phyloP scores from a whole-genome alignment of 176 grass and related monocot species.

The Triticum dicoccoides region DNA sequence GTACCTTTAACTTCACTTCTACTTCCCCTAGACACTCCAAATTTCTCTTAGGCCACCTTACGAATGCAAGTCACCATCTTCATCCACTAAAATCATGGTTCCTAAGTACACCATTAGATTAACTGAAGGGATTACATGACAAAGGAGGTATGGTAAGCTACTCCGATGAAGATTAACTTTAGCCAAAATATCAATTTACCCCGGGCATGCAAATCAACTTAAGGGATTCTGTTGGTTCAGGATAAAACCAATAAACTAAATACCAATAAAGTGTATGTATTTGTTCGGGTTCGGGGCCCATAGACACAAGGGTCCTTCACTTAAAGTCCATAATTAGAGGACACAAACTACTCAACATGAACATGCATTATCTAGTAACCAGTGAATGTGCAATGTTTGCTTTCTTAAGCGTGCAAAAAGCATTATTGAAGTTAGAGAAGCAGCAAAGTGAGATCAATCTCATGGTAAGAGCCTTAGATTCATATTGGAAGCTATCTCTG shows the following conservation, averaged over 20 bases:
- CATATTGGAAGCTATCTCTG: not conserved
- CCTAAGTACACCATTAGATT: too few species aligned
- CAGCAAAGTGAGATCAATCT: not conserved
- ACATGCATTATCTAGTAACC: too few species aligned
- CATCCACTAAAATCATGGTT: too few species aligned
- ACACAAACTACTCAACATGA: too few species aligned
- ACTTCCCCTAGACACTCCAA: too few species aligned
- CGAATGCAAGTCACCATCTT: too few species aligned
- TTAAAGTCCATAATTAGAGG: too few species aligned
- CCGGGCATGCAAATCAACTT: not conserved
- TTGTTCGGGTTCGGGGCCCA: not conserved
- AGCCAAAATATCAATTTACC: not conserved
- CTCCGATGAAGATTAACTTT: not conserved
- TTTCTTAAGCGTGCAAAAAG: not conserved
- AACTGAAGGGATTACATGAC: too few species aligned
- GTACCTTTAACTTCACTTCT: too few species aligned
- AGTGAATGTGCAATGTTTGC: too few species aligned
- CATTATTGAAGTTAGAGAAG: not conserved
- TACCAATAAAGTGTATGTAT: not conserved
- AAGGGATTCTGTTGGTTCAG: not conserved
- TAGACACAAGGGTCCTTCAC: not conserved
- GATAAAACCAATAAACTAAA: not conserved
- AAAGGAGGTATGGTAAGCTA: not conserved
- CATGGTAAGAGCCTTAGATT: not conserved
- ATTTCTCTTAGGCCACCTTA: too few species aligned